These are phyloP conservation scores for Pterothamnion heteromorphum DNA, from an alignment of 31 red algal genomes.

Conservation along the genomic window DNA sequence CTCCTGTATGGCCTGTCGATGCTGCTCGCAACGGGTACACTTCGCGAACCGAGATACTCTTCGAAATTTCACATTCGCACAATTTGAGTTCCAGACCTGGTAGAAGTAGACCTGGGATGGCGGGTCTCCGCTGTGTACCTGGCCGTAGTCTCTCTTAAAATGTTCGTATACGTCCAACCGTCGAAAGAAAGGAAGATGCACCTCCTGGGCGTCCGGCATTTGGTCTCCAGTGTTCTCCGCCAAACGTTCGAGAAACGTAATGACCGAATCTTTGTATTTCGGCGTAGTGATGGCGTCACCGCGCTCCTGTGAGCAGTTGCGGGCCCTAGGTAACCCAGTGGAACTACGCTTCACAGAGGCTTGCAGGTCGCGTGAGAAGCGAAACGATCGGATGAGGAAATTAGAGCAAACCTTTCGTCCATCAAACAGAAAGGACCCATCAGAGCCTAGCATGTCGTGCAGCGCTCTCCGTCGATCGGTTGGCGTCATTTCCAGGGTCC, in stretches of 20 bases:
- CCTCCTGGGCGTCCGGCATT: background rate
- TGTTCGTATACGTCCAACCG: background rate
- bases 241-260: background rate
- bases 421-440: background rate
- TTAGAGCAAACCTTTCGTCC: background rate
- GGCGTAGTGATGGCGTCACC: too few relatives aligned
- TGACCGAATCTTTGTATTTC: background rate
- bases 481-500: too few relatives aligned
- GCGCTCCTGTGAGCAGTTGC: background rate
- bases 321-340: background rate
- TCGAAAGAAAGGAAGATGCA: background rate
- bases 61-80: background rate
- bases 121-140: background rate
- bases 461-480: too few relatives aligned
- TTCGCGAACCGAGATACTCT: background rate
- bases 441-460: too few relatives aligned
- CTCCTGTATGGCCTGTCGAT: background rate
- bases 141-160: background rate
- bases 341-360: background rate
- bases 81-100: background rate
- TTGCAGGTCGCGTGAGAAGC: background rate
- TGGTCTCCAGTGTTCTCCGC: background rate
- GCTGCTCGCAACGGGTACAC: background rate
- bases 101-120: background rate
- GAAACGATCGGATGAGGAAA: background rate